Evolutionary conservation across 805 yeast genomes (phyloP), one percentile per base, ranked within the genome.

Genomic region (Barnettozyma populi): DNA sequence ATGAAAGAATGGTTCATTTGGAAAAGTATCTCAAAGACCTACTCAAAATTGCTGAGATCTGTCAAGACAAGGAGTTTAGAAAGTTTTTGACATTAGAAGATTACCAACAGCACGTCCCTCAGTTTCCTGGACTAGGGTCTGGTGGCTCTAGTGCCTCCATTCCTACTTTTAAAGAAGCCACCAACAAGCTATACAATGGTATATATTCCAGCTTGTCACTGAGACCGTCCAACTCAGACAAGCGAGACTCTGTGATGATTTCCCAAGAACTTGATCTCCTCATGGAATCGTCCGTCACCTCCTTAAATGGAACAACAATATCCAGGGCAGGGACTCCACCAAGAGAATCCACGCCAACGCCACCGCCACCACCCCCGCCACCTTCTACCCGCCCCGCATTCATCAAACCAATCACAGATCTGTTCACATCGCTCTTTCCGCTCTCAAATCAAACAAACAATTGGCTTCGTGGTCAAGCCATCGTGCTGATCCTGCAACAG

Each of bases 381-480:
- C 31, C 16, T 18, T 23, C 21, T 29, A 18, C 10, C 25, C 50
- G 24, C 72, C 85, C 20, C 5, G 42, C 42, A 0, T 87, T 87
- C 64, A 84, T 89, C 13, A 84, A 82, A 57, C 95, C 96, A 0
- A 81, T 90, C 3, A 83, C 92, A 53, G 95, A 89, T 52, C 61
- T 88, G 10, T 74, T 90, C 44, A 75, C 87, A 18, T 71, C 84
- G 0, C 59, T 89, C 2, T 90, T 90, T 64, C 80, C 86, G 27
- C 64, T 87, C 20, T 47, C 50, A 5, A 77, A 79, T 46, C 72
- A 70, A 41, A 73, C 86, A 2, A 80, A 79, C 41, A 79, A 80
- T 41, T 88, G 96, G 95, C 65, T 90, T 2, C 70, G 96, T 45
- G 97, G 96, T 0, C 71, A 90, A 39, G 96, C 97, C 0, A 71